Percentiles rank a stretch among this genome's conserved stretches.
phyloP scores from a whole-genome alignment of 164 flowering plant species.

The Platanus orientalis region DNA sequence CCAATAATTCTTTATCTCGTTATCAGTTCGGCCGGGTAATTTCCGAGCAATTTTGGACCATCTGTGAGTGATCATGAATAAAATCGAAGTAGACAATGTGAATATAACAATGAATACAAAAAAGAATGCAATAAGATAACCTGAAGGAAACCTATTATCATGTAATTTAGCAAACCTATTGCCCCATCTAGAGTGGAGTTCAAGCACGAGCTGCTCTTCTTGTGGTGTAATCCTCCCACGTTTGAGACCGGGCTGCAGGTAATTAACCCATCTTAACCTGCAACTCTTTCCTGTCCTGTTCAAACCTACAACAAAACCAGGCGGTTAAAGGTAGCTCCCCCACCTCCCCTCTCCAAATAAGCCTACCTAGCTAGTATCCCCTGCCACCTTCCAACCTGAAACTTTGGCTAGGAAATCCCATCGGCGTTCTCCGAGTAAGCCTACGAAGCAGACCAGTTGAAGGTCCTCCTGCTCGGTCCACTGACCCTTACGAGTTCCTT shows the following conservation, averaged over 20 bases:
- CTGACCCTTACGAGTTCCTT: constrained; percentile 78
- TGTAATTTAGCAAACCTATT: constrained; percentile 57
- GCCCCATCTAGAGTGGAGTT: constrained; percentile 92
- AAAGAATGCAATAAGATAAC: not conserved
- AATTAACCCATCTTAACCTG: constrained; percentile 97
- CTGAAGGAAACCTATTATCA: too few relatives aligned
- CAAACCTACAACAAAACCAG: constrained; percentile 72
- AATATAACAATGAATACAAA: too few relatives aligned
- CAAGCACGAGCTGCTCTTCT: constrained; percentile 86
- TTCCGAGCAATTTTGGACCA: constrained; percentile 94
- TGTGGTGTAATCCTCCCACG: constrained; percentile 90
- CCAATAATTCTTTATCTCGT: constrained; percentile 99
- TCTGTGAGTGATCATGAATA: constrained; percentile 30
- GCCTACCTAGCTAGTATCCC: constrained; percentile 60
- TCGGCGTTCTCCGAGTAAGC: constrained; percentile 84
- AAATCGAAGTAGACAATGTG: not conserved
- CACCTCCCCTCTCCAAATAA: constrained; percentile 31
- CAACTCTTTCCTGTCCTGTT: constrained; percentile 98
- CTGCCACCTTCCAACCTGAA: constrained; percentile 99
- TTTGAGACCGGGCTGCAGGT: constrained; percentile 89
- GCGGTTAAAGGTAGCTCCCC: constrained; percentile 39
- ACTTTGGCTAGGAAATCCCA: constrained; percentile 99
- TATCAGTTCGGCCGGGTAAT: constrained; percentile 92
- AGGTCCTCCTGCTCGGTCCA: constrained; percentile 97
- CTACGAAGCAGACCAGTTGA: constrained; percentile 66